phyloP scores from a whole-genome alignment of 2,329 filamentous ascomycete genomes.

The Acephala macrosclerotiorum region DNA sequence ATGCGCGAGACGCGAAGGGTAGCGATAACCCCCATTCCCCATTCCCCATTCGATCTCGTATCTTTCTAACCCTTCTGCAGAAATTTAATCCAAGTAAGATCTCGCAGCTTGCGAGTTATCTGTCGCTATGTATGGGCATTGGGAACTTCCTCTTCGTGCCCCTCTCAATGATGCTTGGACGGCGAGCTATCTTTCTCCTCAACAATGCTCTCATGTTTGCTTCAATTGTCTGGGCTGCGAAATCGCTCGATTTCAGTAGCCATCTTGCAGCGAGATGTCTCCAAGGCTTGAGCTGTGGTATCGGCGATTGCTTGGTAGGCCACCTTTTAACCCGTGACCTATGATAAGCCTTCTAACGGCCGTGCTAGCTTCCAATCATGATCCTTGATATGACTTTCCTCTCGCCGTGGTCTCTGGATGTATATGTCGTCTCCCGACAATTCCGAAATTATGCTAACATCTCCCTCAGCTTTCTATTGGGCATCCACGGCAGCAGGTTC shows the following conservation, averaged over 20 bases:
- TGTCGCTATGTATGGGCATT: no score
- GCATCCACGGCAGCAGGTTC: conserved; percentile 40
- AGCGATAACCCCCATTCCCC: no score
- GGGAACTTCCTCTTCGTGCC: conserved; percentile 49
- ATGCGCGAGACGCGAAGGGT: no score
- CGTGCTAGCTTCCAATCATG: conserved; percentile 34
- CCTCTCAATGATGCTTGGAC: conserved; percentile 47
- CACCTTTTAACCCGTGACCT: neutral
- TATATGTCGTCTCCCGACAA: no score
- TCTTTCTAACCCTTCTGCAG: no score
- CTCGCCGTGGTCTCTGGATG: no score
- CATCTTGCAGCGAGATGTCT: conserved; percentile 44
- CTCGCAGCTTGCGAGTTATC: no score
- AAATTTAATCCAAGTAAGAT: no score
- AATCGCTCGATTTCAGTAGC: conserved; percentile 39
- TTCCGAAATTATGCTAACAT: conserved; percentile 50
- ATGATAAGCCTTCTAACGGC: no score
- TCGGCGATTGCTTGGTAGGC: conserved; percentile 44
- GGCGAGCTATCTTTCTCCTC: conserved; percentile 48
- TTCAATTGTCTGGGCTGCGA: conserved; percentile 41
- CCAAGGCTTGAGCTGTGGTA: conserved; percentile 45
- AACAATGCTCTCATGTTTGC: conserved; percentile 37
- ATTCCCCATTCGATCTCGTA: no score
- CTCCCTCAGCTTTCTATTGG: conserved; percentile 49
- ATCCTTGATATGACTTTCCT: conserved; percentile 47